These are phyloP conservation scores for Aspergillus candidus DNA, from an alignment of 2,329 filamentous ascomycete genomes.

Conservation along the genomic window DNA sequence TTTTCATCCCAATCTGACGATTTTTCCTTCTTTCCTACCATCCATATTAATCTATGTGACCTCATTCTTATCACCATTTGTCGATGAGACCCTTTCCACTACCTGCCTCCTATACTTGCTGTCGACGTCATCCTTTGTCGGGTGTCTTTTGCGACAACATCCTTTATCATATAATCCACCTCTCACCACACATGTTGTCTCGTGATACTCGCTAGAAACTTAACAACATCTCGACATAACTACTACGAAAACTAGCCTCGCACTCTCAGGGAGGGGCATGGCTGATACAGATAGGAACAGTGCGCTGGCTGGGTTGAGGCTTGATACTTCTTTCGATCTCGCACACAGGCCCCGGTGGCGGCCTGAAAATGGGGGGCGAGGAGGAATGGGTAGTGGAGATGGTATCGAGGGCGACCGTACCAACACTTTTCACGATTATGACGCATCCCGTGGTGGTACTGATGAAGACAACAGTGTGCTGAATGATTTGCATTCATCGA, in stretches of 20 bases:
- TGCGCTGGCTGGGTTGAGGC: slow-evolving; percentile 31
- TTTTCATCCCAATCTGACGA: slow-evolving; percentile 6
- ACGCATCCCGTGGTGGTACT: slow-evolving; percentile 30
- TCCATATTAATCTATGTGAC: background rate
- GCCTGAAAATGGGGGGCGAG: slow-evolving; percentile 20
- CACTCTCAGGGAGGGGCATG: slow-evolving; percentile 30
- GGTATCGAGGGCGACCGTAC: slow-evolving; percentile 34
- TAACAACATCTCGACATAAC: background rate
- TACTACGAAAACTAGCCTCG: slow-evolving; percentile 11
- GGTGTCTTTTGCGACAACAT: too few species aligned
- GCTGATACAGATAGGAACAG: slow-evolving; percentile 30
- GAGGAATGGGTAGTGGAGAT: slow-evolving; percentile 23
- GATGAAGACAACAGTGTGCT: slow-evolving; percentile 36
- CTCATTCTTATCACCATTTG: background rate
- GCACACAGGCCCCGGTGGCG: slow-evolving; percentile 20
- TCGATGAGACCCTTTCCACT: background rate
- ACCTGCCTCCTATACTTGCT: too few species aligned
- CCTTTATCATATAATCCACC: background rate
- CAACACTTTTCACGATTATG: slow-evolving; percentile 30
- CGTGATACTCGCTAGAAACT: too few species aligned
- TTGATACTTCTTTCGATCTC: slow-evolving; percentile 34
- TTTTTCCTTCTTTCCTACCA: slow-evolving; percentile 1
- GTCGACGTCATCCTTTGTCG: too few species aligned
- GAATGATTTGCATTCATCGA: slow-evolving; percentile 36
- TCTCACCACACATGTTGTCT: background rate